These are phyloP conservation scores for Aspergillus sp. DNA, from an alignment of 2,329 filamentous ascomycete genomes.

Conservation along the genomic window DNA sequence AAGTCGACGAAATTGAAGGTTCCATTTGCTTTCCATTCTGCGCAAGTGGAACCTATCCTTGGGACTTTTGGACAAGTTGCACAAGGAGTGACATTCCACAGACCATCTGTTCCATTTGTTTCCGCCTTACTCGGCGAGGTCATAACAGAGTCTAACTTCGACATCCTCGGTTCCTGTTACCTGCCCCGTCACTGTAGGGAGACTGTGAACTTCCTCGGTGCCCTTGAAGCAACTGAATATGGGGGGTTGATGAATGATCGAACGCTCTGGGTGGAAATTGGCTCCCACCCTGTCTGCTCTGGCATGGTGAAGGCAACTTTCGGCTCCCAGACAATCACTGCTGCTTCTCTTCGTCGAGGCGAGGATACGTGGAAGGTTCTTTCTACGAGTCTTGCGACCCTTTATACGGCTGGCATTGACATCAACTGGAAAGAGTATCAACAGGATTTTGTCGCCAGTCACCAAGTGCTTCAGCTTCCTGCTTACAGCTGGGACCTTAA, in stretches of 20 bases:
- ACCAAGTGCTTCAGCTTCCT: slow-evolving; percentile 26
- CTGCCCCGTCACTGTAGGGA: slow-evolving; percentile 34
- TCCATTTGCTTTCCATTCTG: slow-evolving; percentile 40
- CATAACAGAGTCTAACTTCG: slow-evolving; percentile 24
- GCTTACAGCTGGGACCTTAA: slow-evolving; percentile 33
- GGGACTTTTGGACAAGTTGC: slow-evolving; percentile 30
- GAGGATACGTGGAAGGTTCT: slow-evolving; percentile 37
- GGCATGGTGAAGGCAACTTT: slow-evolving; percentile 47
- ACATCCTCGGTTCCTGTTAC: slow-evolving; percentile 31
- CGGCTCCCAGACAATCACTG: slow-evolving; percentile 46
- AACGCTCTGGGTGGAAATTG: slow-evolving; percentile 61
- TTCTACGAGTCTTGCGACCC: slow-evolving; percentile 23
- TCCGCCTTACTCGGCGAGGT: slow-evolving; percentile 38
- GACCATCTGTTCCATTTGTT: slow-evolving; percentile 35
- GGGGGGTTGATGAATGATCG: slow-evolving; percentile 51
- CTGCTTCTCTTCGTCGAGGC: slow-evolving; percentile 33
- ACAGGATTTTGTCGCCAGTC: slow-evolving; percentile 26
- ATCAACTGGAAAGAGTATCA: slow-evolving; percentile 37
- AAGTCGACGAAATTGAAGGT: slow-evolving; percentile 36
- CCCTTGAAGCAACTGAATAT: slow-evolving; percentile 30
- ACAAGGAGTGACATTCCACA: slow-evolving; percentile 29
- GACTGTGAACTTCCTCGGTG: slow-evolving; percentile 39
- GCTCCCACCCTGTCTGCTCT: slow-evolving; percentile 40
- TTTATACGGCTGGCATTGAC: slow-evolving; percentile 32
- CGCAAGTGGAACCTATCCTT: slow-evolving; percentile 39